A percentile compares a stretch with the other conserved stretches of the same genome.
Conservation (phyloP, 1,139 yeast species). For the Pneumocystis oryctolagi region DNA sequence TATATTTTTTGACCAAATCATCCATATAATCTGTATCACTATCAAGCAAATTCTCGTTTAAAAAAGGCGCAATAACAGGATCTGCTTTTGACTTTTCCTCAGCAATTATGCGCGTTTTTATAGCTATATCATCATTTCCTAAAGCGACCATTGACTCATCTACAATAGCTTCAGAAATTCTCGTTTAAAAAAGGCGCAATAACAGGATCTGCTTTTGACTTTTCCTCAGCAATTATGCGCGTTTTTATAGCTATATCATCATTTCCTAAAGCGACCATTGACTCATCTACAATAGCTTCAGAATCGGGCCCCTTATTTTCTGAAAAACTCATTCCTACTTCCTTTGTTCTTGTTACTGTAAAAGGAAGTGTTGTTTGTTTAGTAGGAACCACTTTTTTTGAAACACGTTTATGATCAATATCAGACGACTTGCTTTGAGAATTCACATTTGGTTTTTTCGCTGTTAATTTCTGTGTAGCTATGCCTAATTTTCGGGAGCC, state of each 20-base stretch:
- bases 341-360: background rate
- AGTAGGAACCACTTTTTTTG: background rate
- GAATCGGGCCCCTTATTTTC: background rate
- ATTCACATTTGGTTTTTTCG: background rate
- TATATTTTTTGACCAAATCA: constrained; percentile 1
- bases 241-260: background rate
- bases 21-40: constrained; percentile 9
- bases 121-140: background rate
- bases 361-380: constrained; percentile 3
- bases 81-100: background rate
- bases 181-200: constrained; percentile 2
- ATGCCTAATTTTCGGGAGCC: background rate
- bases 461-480: background rate
- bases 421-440: background rate
- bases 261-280: background rate
- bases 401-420: background rate
- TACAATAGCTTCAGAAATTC: background rate
- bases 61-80: background rate
- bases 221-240: background rate
- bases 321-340: background rate
- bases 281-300: background rate
- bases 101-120: background rate
- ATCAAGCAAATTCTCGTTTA: constrained; percentile 4
- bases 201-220: background rate
- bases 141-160: background rate